Base-by-base conservation (phyloP, 2,329 filamentous ascomycete species). In the Pseudogymnoascus sp. region DNA sequence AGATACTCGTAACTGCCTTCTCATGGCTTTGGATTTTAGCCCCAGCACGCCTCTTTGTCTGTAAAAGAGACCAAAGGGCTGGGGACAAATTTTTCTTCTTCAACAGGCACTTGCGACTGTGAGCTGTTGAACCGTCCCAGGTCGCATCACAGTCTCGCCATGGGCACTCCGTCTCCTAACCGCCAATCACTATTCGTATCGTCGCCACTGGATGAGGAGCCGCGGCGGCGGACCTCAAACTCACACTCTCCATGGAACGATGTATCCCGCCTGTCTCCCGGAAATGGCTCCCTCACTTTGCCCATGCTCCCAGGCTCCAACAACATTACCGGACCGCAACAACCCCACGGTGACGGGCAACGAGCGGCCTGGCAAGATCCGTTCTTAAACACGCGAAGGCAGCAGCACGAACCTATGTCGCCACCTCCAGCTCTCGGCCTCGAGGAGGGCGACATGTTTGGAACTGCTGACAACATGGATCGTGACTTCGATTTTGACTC, bases 171-270 rank as follows among this genome's bases (percentile, higher is more conserved):
- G 10, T 19, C 45, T n/a, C 13, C 45, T 13, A 52, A 52, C 26
- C 45, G 26, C 26, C 45, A 33, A 30, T 52, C 45, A 52, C 45
- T 52, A 52, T 52, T 52, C 23, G 45, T 52, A 33, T 52, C 45
- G 23, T 52, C 45, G 26, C 45, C 45, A 30, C 26, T 30, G 26
- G 45, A 52, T 52, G 45, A 52, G 45, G 45, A 52, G 26, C 45
- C 26, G 10, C 45, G 26, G 10, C 45, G 26, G 9, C 45, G 45
- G 26, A 30, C 26, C 45, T 52, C 26, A 30, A 18, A 5, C 45
- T 30, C 45, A 13, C 23, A n/a, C 21, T 26, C 41, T 48, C 45
- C 26, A 19, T 52, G 45, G 45, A 33, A 18, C 26, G 19, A 52
- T 30, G 26, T 52, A 30, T 18, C 26, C 26, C n/a, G 26, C 26